phyloP scores from a whole-genome alignment of 345 rosid genomes.

The Eucalyptus lansdowneana region DNA sequence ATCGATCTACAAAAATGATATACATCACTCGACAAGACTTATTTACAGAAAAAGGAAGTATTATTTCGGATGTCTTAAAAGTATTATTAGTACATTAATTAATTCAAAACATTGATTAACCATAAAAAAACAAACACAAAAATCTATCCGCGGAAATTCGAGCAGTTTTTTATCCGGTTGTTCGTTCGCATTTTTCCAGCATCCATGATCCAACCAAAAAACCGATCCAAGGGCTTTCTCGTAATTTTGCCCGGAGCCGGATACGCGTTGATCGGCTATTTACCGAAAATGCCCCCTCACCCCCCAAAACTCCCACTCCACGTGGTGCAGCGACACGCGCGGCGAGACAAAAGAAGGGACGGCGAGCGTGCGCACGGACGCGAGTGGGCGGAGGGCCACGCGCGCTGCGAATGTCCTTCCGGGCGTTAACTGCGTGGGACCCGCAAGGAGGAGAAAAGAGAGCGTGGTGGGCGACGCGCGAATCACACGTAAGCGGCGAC shows the following conservation, averaged over 20 bases:
- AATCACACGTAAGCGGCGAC: not conserved
- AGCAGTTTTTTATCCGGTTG: not conserved
- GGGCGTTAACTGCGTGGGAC: not conserved
- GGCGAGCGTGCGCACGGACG: no score
- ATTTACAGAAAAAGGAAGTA: not conserved
- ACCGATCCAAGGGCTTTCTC: not conserved
- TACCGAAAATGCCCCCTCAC: not conserved
- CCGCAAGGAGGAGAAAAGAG: not conserved
- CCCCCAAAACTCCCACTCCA: not conserved
- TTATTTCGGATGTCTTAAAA: not conserved
- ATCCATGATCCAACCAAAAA: not conserved
- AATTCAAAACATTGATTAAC: not conserved
- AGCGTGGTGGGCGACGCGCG: not conserved
- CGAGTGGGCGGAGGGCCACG: not conserved
- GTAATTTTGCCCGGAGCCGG: not conserved
- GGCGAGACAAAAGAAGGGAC: not conserved
- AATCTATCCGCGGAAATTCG: not conserved
- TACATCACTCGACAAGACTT: not conserved
- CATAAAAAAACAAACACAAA: not conserved
- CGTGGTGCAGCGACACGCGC: not conserved
- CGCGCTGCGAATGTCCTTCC: not conserved
- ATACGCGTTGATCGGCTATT: not conserved
- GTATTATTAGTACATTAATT: not conserved
- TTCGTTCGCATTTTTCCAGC: not conserved
- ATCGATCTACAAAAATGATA: not conserved